Conservation (phyloP, 495 filamentous ascomycete species). For the Trichoderma asperelloides region DNA sequence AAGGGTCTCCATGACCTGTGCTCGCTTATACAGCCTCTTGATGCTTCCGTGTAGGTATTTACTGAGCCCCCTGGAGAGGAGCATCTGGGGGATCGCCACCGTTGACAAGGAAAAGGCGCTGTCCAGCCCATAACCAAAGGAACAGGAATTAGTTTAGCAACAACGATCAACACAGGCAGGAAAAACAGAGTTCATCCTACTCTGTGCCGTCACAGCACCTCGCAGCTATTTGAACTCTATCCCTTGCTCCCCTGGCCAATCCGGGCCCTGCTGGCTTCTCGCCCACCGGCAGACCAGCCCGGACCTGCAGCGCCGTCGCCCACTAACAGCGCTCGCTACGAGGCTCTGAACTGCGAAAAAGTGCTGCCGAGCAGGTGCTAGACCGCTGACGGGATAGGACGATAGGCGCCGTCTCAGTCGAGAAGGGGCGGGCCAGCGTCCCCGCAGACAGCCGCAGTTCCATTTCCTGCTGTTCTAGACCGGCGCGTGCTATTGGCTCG, state of each 20-base stretch:
- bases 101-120: neutral
- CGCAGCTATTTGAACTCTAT: slow-evolving; percentile 6
- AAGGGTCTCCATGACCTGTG: neutral
- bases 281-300: neutral
- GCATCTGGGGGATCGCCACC: neutral
- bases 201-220: neutral
- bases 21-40: too few species aligned
- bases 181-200: neutral
- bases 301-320: neutral
- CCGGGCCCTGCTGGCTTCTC: neutral
- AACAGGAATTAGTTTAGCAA: neutral
- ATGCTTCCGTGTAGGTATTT: too few species aligned
- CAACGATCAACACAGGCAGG: neutral
- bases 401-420: too few species aligned
- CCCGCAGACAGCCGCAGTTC: neutral
- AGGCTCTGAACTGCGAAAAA: neutral
- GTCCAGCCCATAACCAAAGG: neutral
- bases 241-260: neutral
- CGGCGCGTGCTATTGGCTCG: neutral
- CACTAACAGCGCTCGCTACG: neutral
- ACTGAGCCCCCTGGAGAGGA: neutral
- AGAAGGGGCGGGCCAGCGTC: neutral
- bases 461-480: slow-evolving; percentile 2
- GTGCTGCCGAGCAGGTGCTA: neutral
- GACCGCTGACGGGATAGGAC: too few species aligned